Percentiles rank a stretch among this genome's conserved stretches.
Evolutionary conservation across 208 protist genomes (phyloP).

Genomic region (Vickermania ingenoplastis): DNA sequence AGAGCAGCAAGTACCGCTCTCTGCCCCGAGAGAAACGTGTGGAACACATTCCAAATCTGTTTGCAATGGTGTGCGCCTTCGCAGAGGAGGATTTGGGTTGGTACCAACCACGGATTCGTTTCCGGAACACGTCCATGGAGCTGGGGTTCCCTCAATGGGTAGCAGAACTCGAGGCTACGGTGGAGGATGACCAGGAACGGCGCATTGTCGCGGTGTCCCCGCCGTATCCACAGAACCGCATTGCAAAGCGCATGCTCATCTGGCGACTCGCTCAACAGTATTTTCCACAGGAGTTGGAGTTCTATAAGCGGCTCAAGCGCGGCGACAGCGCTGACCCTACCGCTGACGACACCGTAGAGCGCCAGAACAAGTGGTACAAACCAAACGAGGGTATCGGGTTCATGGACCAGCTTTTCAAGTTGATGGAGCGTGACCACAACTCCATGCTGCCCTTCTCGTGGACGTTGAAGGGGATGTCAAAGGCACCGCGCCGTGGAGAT

Average conservation of each 20-base stretch:
- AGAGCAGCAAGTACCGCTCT: slow-evolving; percentile 49
- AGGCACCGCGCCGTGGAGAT: slow-evolving; percentile 2
- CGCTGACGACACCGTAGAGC: slow-evolving; percentile 12
- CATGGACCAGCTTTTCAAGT: slow-evolving; percentile 43
- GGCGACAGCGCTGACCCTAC: slow-evolving; percentile 47
- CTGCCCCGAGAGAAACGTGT: slow-evolving; percentile 84
- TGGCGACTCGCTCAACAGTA: slow-evolving; percentile 67
- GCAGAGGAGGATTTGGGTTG: slow-evolving; percentile 83
- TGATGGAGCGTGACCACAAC: slow-evolving; percentile 46
- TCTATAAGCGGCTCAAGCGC: slow-evolving; percentile 46
- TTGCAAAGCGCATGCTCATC: slow-evolving; percentile 55
- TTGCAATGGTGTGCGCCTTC: slow-evolving; percentile 57
- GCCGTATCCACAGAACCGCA: slow-evolving; percentile 41
- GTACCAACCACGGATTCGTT: slow-evolving; percentile 64
- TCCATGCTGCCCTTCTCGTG: slow-evolving; percentile 52
- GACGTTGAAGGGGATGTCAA: slow-evolving; percentile 21
- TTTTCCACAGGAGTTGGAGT: slow-evolving; percentile 65
- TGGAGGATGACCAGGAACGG: slow-evolving; percentile 47
- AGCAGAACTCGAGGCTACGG: slow-evolving; percentile 78
- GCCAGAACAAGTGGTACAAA: slow-evolving; percentile 33
- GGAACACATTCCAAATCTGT: slow-evolving; percentile 54
- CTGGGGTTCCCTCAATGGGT: slow-evolving; percentile 77
- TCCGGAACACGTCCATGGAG: slow-evolving; percentile 57
- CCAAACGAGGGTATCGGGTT: slow-evolving; percentile 25
- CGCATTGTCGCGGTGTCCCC: slow-evolving; percentile 70